Evolutionary conservation across 805 yeast genomes (phyloP), one percentile per base, ranked within the genome.

Genomic region (Myxozyma udenii): DNA sequence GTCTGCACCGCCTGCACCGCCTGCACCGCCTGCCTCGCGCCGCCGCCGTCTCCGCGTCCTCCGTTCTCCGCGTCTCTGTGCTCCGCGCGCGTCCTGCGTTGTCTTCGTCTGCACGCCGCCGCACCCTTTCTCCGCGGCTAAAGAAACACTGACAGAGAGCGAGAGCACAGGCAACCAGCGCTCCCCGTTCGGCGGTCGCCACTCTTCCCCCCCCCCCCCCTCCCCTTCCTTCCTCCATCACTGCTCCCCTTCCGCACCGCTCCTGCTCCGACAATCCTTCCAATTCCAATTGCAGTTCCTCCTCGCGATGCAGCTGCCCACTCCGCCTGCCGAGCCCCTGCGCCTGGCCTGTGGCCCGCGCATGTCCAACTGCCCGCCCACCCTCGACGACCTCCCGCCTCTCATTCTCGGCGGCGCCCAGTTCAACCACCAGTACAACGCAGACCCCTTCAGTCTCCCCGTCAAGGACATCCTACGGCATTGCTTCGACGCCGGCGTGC

Each of bases 331-430:
- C 28, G 56, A 48, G 50, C 38, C 39, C 19, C 48, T 32, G 23
- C 54, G 33, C 14, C 18, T 42, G 2, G 33, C 50, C 4, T 9
- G 33, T 28, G 57, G 57, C 7, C 48, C 53, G 1, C 48, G 53
- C 1, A 23, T 50, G 25, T 47, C 52, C 2, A 28, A n/a, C 41
- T 5, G 14, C 12, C 51, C 58, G 14, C 33, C 35, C 7, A 30
- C 53, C 3, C 59, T 55, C 38, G 58, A 44, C 47, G 60, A 58
- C 25, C 51, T 58, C 22, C 61, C 62, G 11, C 81, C 83, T 0
- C 68, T 90, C 44, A 72, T 89, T 14, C 71, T 89, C 2, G 98
- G 98, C 0, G 96, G 96, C 1, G 96, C 95, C 0, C 85, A 85
- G 3, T 83, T 89, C 74, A 89, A 87, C 69, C 74, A 79, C 21